These are phyloP conservation scores for Penicillium fuscoglaucum DNA, from an alignment of 2,329 filamentous ascomycete genomes.

Conservation along the genomic window DNA sequence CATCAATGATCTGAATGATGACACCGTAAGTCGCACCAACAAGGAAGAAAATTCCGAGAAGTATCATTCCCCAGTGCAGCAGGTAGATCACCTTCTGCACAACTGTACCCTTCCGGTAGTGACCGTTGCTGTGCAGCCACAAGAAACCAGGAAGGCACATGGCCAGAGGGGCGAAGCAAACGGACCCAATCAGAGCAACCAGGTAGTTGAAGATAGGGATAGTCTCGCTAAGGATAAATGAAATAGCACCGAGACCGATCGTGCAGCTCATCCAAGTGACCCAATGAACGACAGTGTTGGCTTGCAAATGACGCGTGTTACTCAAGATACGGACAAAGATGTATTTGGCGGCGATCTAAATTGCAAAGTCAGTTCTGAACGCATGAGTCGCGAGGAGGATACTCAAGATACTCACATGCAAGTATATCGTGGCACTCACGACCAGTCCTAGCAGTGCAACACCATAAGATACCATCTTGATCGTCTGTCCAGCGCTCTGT, in stretches of 20 bases:
- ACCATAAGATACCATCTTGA: conserved; percentile 64
- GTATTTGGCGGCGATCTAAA: conserved; percentile 53
- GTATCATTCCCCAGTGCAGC: conserved; percentile 44
- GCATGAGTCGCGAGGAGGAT: background rate
- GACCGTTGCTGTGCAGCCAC: conserved; percentile 51
- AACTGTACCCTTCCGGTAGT: conserved; percentile 40
- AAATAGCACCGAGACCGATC: conserved; percentile 41
- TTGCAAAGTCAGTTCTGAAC: background rate
- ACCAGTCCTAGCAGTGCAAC: conserved; percentile 56
- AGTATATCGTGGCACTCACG: conserved; percentile 49
- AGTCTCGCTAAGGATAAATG: conserved; percentile 52
- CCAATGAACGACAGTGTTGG: conserved; percentile 52
- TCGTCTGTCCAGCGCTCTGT: conserved; percentile 51
- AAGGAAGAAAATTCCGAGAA: conserved; percentile 47
- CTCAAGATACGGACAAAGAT: conserved; percentile 56
- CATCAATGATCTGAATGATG: conserved; percentile 24
- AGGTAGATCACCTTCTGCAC: conserved; percentile 41
- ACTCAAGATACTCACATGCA: conserved; percentile 29
- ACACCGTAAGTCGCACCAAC: conserved; percentile 44
- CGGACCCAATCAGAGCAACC: conserved; percentile 49
- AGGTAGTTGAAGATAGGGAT: conserved; percentile 57
- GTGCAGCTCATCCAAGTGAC: conserved; percentile 52
- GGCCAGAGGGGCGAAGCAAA: conserved; percentile 54
- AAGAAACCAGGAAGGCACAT: conserved; percentile 50
- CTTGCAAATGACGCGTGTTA: conserved; percentile 51